A percentile compares a stretch with the other conserved stretches of the same genome.
Conservation (phyloP, 2,329 filamentous ascomycete species). For the Clonostachys sp. region DNA sequence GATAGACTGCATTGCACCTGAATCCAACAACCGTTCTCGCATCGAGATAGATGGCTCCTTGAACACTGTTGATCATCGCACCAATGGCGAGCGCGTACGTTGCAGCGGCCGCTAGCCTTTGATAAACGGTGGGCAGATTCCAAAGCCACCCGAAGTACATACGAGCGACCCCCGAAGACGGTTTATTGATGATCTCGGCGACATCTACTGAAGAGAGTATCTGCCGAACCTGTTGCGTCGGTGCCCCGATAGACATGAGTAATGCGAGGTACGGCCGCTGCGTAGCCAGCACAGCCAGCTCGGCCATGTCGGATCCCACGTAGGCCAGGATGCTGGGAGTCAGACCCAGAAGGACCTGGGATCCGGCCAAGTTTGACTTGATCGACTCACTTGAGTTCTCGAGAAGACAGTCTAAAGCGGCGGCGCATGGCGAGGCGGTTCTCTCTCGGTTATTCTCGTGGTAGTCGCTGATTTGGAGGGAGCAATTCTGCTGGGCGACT, state of each 20-base stretch:
- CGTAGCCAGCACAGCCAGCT: neutral
- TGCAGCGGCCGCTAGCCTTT: neutral
- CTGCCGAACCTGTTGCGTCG: neutral
- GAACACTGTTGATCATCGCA: neutral
- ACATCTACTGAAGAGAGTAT: neutral
- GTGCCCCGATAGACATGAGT: neutral
- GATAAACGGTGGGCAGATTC: neutral
- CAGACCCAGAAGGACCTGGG: conserved; percentile 1
- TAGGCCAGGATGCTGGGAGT: neutral
- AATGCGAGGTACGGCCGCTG: neutral
- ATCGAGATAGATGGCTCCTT: neutral
- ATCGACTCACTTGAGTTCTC: neutral
- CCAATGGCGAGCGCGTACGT: neutral
- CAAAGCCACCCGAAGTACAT: neutral
- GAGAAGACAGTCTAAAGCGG: neutral
- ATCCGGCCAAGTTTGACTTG: neutral
- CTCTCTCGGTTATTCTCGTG: too few relatives aligned
- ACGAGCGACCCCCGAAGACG: neutral
- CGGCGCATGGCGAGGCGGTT: too few relatives aligned
- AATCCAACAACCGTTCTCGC: neutral
- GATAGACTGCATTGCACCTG: neutral
- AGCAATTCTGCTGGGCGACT: too few relatives aligned
- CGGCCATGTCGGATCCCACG: neutral
- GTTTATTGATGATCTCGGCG: neutral
- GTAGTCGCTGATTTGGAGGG: too few relatives aligned